A percentile compares a stretch with the other conserved stretches of the same genome.
Conservation (phyloP, 2,329 filamentous ascomycete genomes). For the Leptographium galeiforme region DNA sequence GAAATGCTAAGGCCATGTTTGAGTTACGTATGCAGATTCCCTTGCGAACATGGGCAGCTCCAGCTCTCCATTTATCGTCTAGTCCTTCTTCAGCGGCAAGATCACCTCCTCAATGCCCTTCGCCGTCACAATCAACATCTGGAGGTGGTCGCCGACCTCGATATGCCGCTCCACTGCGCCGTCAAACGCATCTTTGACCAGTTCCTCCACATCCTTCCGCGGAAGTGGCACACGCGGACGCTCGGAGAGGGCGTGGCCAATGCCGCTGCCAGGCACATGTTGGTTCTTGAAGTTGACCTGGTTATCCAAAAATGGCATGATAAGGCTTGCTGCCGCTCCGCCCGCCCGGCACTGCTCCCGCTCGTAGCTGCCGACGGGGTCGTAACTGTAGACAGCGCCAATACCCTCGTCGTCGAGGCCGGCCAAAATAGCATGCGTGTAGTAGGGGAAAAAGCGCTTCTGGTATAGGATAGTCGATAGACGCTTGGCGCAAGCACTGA, state of each 20-base stretch:
- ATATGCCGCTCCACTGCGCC: slow-evolving; percentile 98
- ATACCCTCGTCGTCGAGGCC: slow-evolving; percentile 89
- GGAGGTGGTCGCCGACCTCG: slow-evolving; percentile 90
- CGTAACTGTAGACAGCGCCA: slow-evolving; percentile 92
- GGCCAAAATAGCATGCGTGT: slow-evolving; percentile 85
- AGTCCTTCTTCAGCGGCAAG: slow-evolving; percentile 81
- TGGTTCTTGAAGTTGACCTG: slow-evolving; percentile 99
- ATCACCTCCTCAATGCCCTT: slow-evolving; percentile 80
- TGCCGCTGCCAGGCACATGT: slow-evolving; percentile 75
- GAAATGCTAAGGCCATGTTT: not conserved
- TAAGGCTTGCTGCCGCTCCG: slow-evolving; percentile 81
- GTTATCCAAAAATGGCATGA: slow-evolving; percentile 99
- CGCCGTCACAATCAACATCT: slow-evolving; percentile 87
- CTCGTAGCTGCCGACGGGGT: slow-evolving; percentile 96
- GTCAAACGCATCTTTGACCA: slow-evolving; percentile 96
- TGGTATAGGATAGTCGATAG: slow-evolving; percentile 90
- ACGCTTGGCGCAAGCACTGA: slow-evolving; percentile 88
- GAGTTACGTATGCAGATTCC: not conserved
- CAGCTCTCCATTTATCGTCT: slow-evolving; percentile 17
- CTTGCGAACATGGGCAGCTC: not conserved
- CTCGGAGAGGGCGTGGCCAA: slow-evolving; percentile 67
- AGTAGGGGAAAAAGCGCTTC: slow-evolving; percentile 99
- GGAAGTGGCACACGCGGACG: slow-evolving; percentile 58
- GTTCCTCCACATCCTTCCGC: slow-evolving; percentile 60
- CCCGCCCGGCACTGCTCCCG: slow-evolving; percentile 90